phyloP scores from a whole-genome alignment of 192 early-diverging fungal species.

The Podila epigama region DNA sequence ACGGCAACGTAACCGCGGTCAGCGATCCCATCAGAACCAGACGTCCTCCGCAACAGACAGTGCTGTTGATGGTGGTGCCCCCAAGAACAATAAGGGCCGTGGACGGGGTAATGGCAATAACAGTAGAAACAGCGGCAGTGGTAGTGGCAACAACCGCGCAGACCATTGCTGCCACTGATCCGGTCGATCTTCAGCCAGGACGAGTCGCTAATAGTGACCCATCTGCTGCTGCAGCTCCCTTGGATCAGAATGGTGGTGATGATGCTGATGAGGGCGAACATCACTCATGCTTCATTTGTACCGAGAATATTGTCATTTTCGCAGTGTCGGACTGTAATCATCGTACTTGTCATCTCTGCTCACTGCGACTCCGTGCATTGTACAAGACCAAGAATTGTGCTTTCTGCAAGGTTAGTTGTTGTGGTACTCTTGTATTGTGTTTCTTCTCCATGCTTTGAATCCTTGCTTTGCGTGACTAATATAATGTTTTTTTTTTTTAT shows the following conservation, averaged over 20 bases:
- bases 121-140: neutral
- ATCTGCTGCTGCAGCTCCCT: neutral
- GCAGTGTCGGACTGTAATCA: constrained; percentile 93
- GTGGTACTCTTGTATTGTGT: neutral
- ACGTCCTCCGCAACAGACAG: neutral
- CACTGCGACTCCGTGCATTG: constrained; percentile 86
- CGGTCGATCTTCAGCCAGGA: constrained; percentile 26
- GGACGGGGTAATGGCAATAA: neutral
- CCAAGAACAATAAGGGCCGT: neutral
- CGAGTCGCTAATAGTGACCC: too few species aligned
- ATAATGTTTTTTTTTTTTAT: neutral
- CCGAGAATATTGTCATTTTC: constrained; percentile 79
- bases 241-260: constrained; percentile 1
- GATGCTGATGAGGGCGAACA: constrained; percentile 50
- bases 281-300: constrained; percentile 87
- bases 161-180: constrained; percentile 44
- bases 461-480: neutral
- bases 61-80: neutral
- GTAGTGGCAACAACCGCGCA: constrained; percentile 9
- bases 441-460: neutral
- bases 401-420: constrained; percentile 84
- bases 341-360: constrained; percentile 92
- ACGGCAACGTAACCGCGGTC: neutral
- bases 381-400: constrained; percentile 89
- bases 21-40: neutral